Evolutionary conservation across 176 grass and related monocot species (phyloP), one percentile per base, ranked within the genome.

Genomic region (Oryza nivara): DNA sequence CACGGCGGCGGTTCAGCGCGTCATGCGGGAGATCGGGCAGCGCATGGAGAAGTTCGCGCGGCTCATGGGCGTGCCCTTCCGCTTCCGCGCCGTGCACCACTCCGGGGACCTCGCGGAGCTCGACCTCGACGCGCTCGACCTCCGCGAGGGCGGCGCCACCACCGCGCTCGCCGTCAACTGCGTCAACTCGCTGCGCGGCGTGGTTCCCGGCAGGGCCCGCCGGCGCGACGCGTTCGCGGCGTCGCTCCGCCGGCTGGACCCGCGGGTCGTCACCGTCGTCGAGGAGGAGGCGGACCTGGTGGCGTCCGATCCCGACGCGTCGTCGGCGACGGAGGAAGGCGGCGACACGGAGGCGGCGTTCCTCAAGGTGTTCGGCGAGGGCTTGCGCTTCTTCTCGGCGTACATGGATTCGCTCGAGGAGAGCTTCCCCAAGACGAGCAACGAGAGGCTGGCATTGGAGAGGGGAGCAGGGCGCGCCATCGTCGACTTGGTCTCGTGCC

Each of bases 41-140:
- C 60, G 97, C 34, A 99, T 99, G 97, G 97, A 96, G 88, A 94
- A 96, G 86, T 99, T 99, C 83, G 97, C 97, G 7, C 90, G 97
- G 22, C 89, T 99, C 5, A 99, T 99, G 97, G 97, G 97, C 40
- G 97, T 99, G 36, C 97, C 97, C 32, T 99, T 99, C 85, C 48
- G 76, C 64, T 99, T 99, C 93, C 89, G 86, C 74, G 88, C 87
- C 20, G 88, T 96, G 74, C 97, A 99, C 79, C 93, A 94, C 81
- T 65, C 86, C 0, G 97, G 93, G 16, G 97, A 96, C 71, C 90
- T 99, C 19, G 91, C 93, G 20, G 88, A 88, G 67, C 92, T 99
- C 72, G 91, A 99, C 72, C 86, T 99, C 79, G 93, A 96, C 48
- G 52, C 76, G 77, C 91, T 99, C 25, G 88, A 91, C 75, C 93